These are phyloP conservation scores for Aspergillus neoniger DNA, from an alignment of 2,329 filamentous ascomycete species.

Conservation along the genomic window DNA sequence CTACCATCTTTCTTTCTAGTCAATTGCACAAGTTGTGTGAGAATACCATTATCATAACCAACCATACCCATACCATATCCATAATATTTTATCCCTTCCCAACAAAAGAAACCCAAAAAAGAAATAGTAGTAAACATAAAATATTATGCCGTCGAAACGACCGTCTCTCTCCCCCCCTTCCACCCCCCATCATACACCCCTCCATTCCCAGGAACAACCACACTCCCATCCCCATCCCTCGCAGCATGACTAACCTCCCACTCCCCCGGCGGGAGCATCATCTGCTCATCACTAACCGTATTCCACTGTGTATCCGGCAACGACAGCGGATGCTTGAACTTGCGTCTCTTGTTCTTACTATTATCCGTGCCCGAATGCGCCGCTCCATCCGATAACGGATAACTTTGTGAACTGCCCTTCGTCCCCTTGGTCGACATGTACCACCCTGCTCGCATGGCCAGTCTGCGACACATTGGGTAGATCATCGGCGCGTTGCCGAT, in stretches of 20 bases:
- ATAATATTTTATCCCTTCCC: too few relatives aligned
- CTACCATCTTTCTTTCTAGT: too few relatives aligned
- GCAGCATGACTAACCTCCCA: slow-evolving; percentile 24
- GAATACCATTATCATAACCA: neutral
- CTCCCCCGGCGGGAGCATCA: slow-evolving; percentile 25
- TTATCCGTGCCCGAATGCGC: neutral
- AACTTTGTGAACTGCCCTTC: slow-evolving; percentile 20
- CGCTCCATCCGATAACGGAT: slow-evolving; percentile 27
- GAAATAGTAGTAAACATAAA: neutral
- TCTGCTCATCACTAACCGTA: slow-evolving; percentile 33
- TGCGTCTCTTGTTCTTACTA: slow-evolving; percentile 16
- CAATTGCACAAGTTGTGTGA: neutral
- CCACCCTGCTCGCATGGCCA: slow-evolving; percentile 28
- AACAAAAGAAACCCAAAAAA: neutral
- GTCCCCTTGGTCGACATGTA: slow-evolving; percentile 25
- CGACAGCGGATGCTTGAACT: slow-evolving; percentile 36
- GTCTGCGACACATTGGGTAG: slow-evolving; percentile 37
- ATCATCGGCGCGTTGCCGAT: slow-evolving; percentile 49
- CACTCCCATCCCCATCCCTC: slow-evolving; percentile 28
- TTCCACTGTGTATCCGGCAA: slow-evolving; percentile 36
- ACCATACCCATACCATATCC: neutral
- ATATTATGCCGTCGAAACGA: neutral
- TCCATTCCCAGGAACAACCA: neutral
- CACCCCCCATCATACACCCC: neutral
- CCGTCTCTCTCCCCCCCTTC: slow-evolving; percentile 10